These are phyloP conservation scores for Quillaja saponaria DNA, from an alignment of 306 rosid species.

Conservation along the genomic window DNA sequence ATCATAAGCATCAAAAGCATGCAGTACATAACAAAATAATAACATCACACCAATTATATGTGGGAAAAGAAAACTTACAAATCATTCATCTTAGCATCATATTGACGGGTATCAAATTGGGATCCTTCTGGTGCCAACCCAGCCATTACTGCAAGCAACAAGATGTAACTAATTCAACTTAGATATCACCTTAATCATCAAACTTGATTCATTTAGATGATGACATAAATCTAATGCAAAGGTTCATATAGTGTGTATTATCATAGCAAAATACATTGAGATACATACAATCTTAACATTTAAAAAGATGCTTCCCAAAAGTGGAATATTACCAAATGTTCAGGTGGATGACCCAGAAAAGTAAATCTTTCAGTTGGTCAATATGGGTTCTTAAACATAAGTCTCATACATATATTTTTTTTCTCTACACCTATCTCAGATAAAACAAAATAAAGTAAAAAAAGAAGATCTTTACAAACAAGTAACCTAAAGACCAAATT, in stretches of 20 bases:
- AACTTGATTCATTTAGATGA: neutral
- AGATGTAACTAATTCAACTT: neutral
- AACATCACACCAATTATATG: neutral
- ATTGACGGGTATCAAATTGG: conserved; percentile 59
- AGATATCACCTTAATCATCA: conserved; percentile 3
- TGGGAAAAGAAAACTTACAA: conserved; percentile 40
- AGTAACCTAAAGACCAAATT: neutral
- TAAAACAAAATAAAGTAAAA: neutral
- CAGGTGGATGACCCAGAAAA: too few relatives aligned
- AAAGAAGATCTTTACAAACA: neutral
- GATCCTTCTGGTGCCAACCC: conserved; percentile 59
- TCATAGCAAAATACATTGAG: too few relatives aligned
- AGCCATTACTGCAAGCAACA: conserved; percentile 55
- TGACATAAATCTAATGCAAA: neutral
- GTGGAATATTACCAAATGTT: too few relatives aligned
- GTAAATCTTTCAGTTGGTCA: neutral
- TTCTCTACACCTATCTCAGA: too few relatives aligned
- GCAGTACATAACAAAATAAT: neutral
- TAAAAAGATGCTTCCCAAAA: too few relatives aligned
- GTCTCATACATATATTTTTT: too few relatives aligned
- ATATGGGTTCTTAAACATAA: neutral
- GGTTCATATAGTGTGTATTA: neutral
- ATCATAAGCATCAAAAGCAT: neutral
- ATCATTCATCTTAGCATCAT: conserved; percentile 68
- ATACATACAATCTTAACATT: too few relatives aligned